These are phyloP conservation scores for Artemisia argyi DNA, from an alignment of 129 eudicot species.

Conservation along the genomic window DNA sequence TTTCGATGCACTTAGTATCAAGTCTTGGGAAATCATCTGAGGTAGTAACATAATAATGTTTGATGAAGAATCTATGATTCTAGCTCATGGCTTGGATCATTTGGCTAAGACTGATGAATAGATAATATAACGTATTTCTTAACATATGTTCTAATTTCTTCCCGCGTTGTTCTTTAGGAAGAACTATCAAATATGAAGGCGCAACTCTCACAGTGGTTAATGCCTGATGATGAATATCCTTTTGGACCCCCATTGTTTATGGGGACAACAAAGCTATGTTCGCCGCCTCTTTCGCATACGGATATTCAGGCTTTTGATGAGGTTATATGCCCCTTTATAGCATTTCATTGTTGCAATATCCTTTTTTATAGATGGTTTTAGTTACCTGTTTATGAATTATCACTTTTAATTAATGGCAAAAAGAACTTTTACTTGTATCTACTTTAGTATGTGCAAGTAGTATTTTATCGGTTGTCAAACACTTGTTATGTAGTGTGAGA, in stretches of 20 bases:
- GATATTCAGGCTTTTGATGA: conserved; percentile 67
- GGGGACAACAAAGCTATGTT: conserved; percentile 68
- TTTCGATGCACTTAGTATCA: conserved; percentile 44
- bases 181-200: conserved; percentile 48
- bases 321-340: conserved; percentile 35
- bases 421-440: no score
- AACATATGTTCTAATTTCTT: conserved; percentile 6
- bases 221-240: conserved; percentile 80
- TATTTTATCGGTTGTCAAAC: background rate
- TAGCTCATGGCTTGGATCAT: background rate
- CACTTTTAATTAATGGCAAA: background rate
- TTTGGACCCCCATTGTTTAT: conserved; percentile 56
- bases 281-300: conserved; percentile 41
- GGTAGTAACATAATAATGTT: conserved; percentile 37
- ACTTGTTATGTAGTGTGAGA: background rate
- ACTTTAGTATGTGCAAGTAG: no score
- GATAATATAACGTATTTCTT: background rate
- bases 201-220: conserved; percentile 58
- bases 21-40: conserved; percentile 46
- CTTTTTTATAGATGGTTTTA: conserved; percentile 6
- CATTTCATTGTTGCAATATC: background rate
- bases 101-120: background rate
- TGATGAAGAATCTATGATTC: no score
- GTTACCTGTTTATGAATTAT: background rate
- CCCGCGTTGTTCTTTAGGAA: conserved; percentile 42